A percentile compares a stretch with the other conserved stretches of the same genome.
phyloP scores from a whole-genome alignment of 345 rosid species.

The Rhodomyrtus tomentosa region DNA sequence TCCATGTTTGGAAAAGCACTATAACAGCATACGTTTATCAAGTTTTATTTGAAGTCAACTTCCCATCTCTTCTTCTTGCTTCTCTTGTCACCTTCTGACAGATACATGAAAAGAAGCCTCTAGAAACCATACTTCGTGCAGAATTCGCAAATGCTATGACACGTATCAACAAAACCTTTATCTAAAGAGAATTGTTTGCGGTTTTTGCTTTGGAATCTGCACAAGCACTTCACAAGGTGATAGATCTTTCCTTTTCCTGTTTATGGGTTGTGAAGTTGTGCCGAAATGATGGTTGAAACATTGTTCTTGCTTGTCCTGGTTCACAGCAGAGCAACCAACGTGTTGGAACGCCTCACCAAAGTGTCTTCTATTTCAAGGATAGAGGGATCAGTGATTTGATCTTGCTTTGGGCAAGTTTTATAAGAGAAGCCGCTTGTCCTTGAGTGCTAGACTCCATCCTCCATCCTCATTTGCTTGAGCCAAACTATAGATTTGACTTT shows the following conservation, averaged over 20 bases:
- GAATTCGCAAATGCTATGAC: conserved; percentile 85
- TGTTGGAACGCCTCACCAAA: conserved; percentile 52
- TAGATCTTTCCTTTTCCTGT: not conserved
- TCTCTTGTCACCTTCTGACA: conserved; percentile 16
- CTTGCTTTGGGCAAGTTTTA: conserved; percentile 52
- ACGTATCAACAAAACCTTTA: conserved; percentile 55
- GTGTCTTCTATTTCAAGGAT: conserved; percentile 33
- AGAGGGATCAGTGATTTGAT: conserved; percentile 26
- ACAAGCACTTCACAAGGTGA: conserved; percentile 76
- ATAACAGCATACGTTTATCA: not conserved
- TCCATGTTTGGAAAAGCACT: not conserved
- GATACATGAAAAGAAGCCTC: conserved; percentile 89
- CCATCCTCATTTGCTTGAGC: not conserved
- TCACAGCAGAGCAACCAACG: conserved; percentile 56
- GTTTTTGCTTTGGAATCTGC: conserved; percentile 90
- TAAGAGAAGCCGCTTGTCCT: not conserved
- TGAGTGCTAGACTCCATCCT: not conserved
- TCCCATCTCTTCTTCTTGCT: not conserved
- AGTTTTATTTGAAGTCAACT: not conserved
- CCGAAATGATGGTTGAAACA: not conserved
- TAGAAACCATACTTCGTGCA: conserved; percentile 77
- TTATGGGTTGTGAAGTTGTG: not conserved
- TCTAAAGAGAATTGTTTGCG: conserved; percentile 54
- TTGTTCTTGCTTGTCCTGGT: not conserved
- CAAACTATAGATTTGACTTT: not conserved